phyloP scores from a whole-genome alignment of 805 yeast genomes.

The Lachancea thermotolerans region DNA sequence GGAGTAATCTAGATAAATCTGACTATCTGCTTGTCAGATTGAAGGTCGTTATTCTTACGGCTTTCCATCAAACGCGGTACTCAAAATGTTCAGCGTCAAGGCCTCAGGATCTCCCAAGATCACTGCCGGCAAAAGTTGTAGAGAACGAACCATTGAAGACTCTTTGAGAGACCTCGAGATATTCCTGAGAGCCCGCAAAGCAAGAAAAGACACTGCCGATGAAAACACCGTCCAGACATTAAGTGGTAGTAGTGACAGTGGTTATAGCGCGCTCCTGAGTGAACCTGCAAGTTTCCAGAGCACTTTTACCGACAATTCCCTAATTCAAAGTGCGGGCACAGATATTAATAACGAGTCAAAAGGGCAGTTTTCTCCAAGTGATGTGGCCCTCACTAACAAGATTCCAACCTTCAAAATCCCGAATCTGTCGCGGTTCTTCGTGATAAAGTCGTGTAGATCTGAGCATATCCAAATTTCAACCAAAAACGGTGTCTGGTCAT shows the following conservation, averaged over 20 bases:
- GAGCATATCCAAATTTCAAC: conserved; percentile 46
- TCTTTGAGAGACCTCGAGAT: conserved; percentile 16
- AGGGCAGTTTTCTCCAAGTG: background rate
- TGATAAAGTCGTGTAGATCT: conserved; percentile 48
- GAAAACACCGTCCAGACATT: too few relatives aligned
- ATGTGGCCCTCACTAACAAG: background rate
- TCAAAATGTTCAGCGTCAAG: too few relatives aligned
- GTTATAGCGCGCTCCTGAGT: background rate
- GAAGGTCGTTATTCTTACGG: too few relatives aligned
- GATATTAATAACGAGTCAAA: too few relatives aligned
- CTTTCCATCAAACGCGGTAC: too few relatives aligned
- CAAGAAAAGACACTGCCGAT: too few relatives aligned
- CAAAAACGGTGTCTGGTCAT: conserved; percentile 48
- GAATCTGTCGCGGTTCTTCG: conserved; percentile 36
- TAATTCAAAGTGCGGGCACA: background rate
- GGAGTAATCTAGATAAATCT: too few relatives aligned
- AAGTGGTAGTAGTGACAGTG: too few relatives aligned
- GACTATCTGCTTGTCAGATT: too few relatives aligned
- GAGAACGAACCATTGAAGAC: conserved; percentile 14
- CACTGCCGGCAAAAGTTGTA: background rate
- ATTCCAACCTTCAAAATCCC: conserved; percentile 17
- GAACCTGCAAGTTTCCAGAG: background rate
- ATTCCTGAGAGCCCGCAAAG: background rate
- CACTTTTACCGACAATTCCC: background rate
- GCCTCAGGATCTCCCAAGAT: background rate